Evolutionary conservation across 1,284 basidiomycete genomes (phyloP), one percentile per base, ranked within the genome.

Genomic region (Rhizoctonia solani): DNA sequence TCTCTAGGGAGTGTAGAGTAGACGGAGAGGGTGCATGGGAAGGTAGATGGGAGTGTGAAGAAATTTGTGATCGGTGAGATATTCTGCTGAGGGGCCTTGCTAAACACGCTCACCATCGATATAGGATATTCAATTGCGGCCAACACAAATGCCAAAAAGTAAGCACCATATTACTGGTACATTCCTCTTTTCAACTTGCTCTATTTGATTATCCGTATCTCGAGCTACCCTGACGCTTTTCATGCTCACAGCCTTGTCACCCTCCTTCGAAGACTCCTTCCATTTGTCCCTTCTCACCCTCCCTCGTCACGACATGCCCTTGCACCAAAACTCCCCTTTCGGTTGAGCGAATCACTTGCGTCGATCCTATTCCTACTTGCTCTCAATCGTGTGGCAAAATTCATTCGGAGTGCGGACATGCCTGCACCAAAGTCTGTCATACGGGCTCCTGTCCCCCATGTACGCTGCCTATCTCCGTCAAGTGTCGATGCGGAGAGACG

Each of bases 281-380:
- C 0, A 77, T 78, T 0, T 97, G 94, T 74, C 93, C 93, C 0
- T 81, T 82, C 39, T 89, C 91, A 0, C 92, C 93, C 0, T 77
- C 79, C 0, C 73, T 82, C 5, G 80, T 95, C 59, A 83, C 81
- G 0, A 84, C 84, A 44, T 97, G 95, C 74, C 91, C 93, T 0
- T 97, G 94, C 71, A 91, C 91, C 11, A 84, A 85, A 63, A 83
- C 85, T 13, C 77, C 80, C 0, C 83, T 93, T 50, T 63, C 73
- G 9, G 72, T 72, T 29, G 72, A 81, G 0, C 87, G 93, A 3
- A 74, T 75, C 0, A 77, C 79, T 13, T 97, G 94, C 74, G 81
- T 84, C 1, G 86, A 87, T 13, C 87, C 87, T 1, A 86, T 96
- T 67, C 92, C 92, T 0, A 93, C 89, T 0, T 97, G 95, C 74